Percentiles rank a stretch among this genome's conserved stretches.
Evolutionary conservation across 2,329 filamentous ascomycete species (phyloP).

Genomic region (Fusarium sp.): DNA sequence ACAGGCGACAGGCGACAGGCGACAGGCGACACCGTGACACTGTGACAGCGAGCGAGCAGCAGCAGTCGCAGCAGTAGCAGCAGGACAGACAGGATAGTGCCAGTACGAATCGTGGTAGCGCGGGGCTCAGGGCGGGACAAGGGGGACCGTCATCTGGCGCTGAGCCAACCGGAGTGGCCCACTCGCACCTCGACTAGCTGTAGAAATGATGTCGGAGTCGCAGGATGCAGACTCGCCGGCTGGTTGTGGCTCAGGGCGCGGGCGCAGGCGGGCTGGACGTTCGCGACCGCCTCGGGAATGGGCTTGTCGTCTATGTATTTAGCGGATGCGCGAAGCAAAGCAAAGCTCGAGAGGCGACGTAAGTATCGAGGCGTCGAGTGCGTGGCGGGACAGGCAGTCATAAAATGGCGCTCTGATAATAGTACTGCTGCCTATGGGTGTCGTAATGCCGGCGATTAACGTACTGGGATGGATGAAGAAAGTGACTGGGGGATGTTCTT

Average conservation of each 20-base stretch:
- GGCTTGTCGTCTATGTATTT: constrained; percentile 17
- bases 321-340: constrained; percentile 4
- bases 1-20: too few species aligned
- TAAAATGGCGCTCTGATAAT: constrained; percentile 18
- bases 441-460: constrained; percentile 19
- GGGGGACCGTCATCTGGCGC: constrained; percentile 45
- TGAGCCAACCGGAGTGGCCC: constrained; percentile 45
- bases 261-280: constrained; percentile 1
- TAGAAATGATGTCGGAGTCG: constrained; percentile 29
- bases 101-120: constrained; percentile 42
- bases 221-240: constrained; percentile 14
- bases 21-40: constrained; percentile 41
- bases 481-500: neutral
- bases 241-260: constrained; percentile 23
- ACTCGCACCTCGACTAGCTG: constrained; percentile 37
- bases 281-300: constrained; percentile 27
- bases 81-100: constrained; percentile 37
- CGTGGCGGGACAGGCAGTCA: constrained; percentile 17
- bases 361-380: constrained; percentile 1
- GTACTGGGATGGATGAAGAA: constrained; percentile 7
- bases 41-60: constrained; percentile 33
- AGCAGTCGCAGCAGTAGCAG: constrained; percentile 13
- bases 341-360: neutral
- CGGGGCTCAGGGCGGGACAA: constrained; percentile 45
- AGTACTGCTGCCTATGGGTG: constrained; percentile 31